Percentiles rank a stretch among this genome's conserved stretches.
phyloP scores from a whole-genome alignment of 805 yeast genomes.

The Myxozyma lipomycoides region DNA sequence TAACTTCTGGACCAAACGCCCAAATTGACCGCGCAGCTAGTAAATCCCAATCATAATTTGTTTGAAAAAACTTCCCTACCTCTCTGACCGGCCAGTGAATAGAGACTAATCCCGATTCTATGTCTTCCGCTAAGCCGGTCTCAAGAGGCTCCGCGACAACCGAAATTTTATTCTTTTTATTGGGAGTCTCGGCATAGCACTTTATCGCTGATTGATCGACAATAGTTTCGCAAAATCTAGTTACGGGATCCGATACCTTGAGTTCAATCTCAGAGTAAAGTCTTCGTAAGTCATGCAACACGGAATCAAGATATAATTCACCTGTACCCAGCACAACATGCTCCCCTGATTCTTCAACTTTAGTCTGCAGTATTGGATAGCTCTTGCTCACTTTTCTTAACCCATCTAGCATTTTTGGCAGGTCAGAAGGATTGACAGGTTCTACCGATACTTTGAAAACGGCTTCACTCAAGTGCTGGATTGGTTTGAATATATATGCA shows the following conservation, averaged over 20 bases:
- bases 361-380: slow-evolving; percentile 63
- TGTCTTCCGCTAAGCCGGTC: slow-evolving; percentile 50
- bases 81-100: slow-evolving; percentile 40
- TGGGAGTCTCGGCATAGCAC: slow-evolving; percentile 56
- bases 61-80: slow-evolving; percentile 53
- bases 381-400: slow-evolving; percentile 57
- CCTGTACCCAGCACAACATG: slow-evolving; percentile 78
- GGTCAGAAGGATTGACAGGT: slow-evolving; percentile 72
- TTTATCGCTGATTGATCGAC: slow-evolving; percentile 61
- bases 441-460: slow-evolving; percentile 80
- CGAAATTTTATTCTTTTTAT: slow-evolving; percentile 55
- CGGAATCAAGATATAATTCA: slow-evolving; percentile 80
- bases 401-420: slow-evolving; percentile 69
- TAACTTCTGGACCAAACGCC: slow-evolving; percentile 63
- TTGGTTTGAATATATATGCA: slow-evolving; percentile 40
- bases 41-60: slow-evolving; percentile 72
- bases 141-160: slow-evolving; percentile 74
- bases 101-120: slow-evolving; percentile 48
- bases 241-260: slow-evolving; percentile 79
- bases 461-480: slow-evolving; percentile 50
- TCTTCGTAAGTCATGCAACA: slow-evolving; percentile 68
- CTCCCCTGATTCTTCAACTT: slow-evolving; percentile 86
- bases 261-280: slow-evolving; percentile 63
- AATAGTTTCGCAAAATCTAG: slow-evolving; percentile 75
- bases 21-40: slow-evolving; percentile 77